phyloP scores from a whole-genome alignment of 495 filamentous ascomycete genomes.

The Melanomma pulvis-pyrius region DNA sequence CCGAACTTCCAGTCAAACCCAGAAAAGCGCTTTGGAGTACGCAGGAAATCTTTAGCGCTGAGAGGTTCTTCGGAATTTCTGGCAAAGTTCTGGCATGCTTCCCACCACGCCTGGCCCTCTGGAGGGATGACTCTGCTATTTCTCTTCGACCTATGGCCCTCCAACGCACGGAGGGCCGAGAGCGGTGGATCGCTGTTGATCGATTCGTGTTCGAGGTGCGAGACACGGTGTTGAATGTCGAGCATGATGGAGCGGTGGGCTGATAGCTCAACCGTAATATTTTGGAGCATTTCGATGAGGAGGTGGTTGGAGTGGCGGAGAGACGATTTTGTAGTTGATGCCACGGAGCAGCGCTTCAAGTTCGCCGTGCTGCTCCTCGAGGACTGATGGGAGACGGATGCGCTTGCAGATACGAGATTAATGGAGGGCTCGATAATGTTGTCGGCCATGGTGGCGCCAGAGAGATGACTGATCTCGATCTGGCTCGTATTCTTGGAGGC shows the following conservation, averaged over 20 bases:
- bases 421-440: conserved; percentile 14
- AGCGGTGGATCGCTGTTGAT: conserved; percentile 10
- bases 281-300: conserved; percentile 28
- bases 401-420: conserved; percentile 13
- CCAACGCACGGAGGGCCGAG: conserved; percentile 16
- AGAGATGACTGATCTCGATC: conserved; percentile 15
- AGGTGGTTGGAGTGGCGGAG: conserved; percentile 26
- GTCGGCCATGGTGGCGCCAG: conserved; percentile 25
- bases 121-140: conserved; percentile 22
- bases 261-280: conserved; percentile 23
- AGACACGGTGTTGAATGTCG: conserved; percentile 29
- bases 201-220: conserved; percentile 25
- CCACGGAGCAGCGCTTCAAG: conserved; percentile 19
- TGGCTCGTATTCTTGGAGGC: conserved; percentile 14
- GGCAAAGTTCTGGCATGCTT: conserved; percentile 31
- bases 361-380: conserved; percentile 8
- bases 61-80: conserved; percentile 20
- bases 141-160: conserved; percentile 15
- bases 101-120: conserved; percentile 26
- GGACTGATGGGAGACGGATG: neutral
- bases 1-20: conserved; percentile 21
- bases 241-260: conserved; percentile 30
- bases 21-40: conserved; percentile 21
- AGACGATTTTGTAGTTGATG: conserved; percentile 25
- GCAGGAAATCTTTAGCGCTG: conserved; percentile 27